These are phyloP conservation scores for Amanita subjunquillea DNA, from an alignment of 768 basidiomycete species.

Conservation along the genomic window DNA sequence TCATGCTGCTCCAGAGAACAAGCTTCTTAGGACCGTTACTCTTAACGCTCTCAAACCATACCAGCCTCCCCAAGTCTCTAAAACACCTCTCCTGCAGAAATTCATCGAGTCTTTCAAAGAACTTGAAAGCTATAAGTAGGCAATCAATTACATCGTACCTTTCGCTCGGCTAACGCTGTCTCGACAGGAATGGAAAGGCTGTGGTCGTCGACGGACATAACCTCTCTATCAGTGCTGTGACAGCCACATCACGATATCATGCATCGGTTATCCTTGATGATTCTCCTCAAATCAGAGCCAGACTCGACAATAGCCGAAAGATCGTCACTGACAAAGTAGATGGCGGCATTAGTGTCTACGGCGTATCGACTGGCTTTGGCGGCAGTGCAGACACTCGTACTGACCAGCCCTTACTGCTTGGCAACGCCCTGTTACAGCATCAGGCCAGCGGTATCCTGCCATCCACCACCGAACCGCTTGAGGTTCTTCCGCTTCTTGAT, in stretches of 20 bases:
- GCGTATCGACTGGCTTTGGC: slow-evolving; percentile 77
- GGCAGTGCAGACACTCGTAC: slow-evolving; percentile 86
- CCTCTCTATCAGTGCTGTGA: slow-evolving; percentile 67
- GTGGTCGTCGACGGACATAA: slow-evolving; percentile 60
- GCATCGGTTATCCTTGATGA: slow-evolving; percentile 40
- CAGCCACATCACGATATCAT: slow-evolving; percentile 62
- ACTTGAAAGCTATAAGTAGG: slow-evolving; percentile 55
- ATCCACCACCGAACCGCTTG: slow-evolving; percentile 33
- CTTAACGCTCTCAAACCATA: slow-evolving; percentile 8
- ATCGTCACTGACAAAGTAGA: slow-evolving; percentile 61
- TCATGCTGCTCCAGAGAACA: slow-evolving; percentile 9
- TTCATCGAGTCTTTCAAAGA: slow-evolving; percentile 55
- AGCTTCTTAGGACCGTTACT: slow-evolving; percentile 10
- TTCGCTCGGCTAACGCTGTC: not conserved
- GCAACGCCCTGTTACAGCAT: slow-evolving; percentile 77
- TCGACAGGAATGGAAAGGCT: slow-evolving; percentile 45
- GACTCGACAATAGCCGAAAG: slow-evolving; percentile 51
- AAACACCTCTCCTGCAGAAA: slow-evolving; percentile 33
- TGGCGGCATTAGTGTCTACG: slow-evolving; percentile 65
- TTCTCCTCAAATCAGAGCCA: slow-evolving; percentile 34
- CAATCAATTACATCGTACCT: not conserved
- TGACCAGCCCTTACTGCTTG: slow-evolving; percentile 59
- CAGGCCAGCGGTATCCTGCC: slow-evolving; percentile 71
- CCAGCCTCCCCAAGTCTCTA: not conserved
- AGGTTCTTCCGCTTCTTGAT: slow-evolving; percentile 60